Percentiles rank a stretch among this genome's conserved stretches.
Conservation (phyloP, 1,284 basidiomycete species). For the Pseudomicrostroma phylloplanum region DNA sequence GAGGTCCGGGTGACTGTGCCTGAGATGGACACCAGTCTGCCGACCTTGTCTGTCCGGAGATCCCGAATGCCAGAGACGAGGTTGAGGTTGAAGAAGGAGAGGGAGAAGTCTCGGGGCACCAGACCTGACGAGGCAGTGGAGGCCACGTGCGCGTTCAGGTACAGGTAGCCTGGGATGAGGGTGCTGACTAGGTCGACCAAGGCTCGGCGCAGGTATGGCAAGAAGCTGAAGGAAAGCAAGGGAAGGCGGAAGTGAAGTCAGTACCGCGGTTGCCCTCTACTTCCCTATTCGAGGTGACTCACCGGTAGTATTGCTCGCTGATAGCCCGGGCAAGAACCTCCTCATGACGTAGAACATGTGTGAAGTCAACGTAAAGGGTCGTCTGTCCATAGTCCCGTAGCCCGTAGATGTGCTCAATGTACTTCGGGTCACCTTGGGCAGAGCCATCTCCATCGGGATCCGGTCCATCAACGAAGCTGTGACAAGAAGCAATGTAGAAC, state of each 20-base stretch:
- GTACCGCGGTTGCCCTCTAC: background rate
- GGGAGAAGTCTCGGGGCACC: constrained; percentile 82
- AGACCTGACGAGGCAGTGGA: constrained; percentile 66
- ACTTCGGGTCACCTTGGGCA: constrained; percentile 56
- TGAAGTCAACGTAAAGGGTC: constrained; percentile 92
- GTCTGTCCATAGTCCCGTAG: constrained; percentile 89
- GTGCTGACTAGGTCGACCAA: constrained; percentile 80
- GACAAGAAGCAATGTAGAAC: background rate
- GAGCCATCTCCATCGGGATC: constrained; percentile 53
- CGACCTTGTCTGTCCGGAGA: constrained; percentile 55
- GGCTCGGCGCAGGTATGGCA: constrained; percentile 86
- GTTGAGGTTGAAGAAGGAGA: constrained; percentile 94
- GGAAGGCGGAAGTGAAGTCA: background rate
- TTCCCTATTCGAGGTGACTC: constrained; percentile 13
- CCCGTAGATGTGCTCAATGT: constrained; percentile 83
- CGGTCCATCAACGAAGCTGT: constrained; percentile 65
- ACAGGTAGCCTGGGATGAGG: constrained; percentile 85
- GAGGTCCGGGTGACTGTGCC: constrained; percentile 80
- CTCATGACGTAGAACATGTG: constrained; percentile 80
- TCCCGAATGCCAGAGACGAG: constrained; percentile 93
- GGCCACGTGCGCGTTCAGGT: constrained; percentile 64
- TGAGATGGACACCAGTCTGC: constrained; percentile 40
- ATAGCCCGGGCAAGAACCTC: constrained; percentile 88
- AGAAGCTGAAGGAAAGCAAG: constrained; percentile 57
- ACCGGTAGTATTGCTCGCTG: constrained; percentile 85